Conservation (phyloP, 2,329 filamentous ascomycete species). For the Sphaerulina populicola region DNA sequence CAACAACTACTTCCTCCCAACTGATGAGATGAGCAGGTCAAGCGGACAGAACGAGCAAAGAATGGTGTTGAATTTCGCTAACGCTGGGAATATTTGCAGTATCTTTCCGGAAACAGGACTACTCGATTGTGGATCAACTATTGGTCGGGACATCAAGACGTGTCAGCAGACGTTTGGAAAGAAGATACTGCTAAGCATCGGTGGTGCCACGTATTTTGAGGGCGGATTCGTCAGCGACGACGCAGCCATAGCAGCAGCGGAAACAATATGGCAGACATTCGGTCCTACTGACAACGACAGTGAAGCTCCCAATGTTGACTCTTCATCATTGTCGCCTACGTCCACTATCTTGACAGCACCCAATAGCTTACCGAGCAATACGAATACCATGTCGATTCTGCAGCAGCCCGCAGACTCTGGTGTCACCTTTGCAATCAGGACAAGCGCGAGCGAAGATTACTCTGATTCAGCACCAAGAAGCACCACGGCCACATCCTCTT, state of each 20-base stretch:
- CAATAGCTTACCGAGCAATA: not conserved
- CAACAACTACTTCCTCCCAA: not conserved
- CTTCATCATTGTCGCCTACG: not conserved
- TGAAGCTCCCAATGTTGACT: not conserved
- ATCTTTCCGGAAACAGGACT: constrained; percentile 51
- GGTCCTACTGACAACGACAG: constrained; percentile 42
- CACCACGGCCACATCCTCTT: not conserved
- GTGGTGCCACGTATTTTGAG: constrained; percentile 61
- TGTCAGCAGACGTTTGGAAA: constrained; percentile 59
- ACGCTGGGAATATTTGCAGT: constrained; percentile 54
- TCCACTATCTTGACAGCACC: not conserved
- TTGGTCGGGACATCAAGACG: constrained; percentile 32
- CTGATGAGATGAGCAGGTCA: not conserved
- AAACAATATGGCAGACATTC: constrained; percentile 62
- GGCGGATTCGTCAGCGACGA: constrained; percentile 53
- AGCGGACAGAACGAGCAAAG: constrained; percentile 18
- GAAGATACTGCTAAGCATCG: constrained; percentile 64
- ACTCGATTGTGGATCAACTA: constrained; percentile 51
- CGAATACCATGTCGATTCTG: not conserved
- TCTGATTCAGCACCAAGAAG: not conserved
- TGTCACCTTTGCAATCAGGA: not conserved
- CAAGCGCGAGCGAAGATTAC: not conserved
- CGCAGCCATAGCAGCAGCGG: constrained; percentile 49
- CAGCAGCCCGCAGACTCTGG: constrained; percentile 3
- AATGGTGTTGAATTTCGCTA: constrained; percentile 50